Base-by-base conservation (phyloP, 192 early-diverging fungal genomes). In the Kickxella alabastrina region DNA sequence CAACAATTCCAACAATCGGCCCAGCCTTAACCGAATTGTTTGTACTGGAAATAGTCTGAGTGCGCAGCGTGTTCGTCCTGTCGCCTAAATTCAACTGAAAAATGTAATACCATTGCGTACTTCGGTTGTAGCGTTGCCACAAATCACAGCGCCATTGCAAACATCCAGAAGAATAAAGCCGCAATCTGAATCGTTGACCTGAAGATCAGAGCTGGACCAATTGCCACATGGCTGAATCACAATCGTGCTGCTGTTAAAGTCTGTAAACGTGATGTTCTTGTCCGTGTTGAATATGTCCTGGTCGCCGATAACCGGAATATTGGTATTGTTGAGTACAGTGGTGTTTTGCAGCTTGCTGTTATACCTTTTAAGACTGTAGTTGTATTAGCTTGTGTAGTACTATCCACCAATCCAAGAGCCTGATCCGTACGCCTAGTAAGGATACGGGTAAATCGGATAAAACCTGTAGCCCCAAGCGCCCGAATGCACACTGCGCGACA, bases 391-490 rank as follows among this genome's bases (percentile, higher is more conserved):
- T 14, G 22, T 23, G 10, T 50, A 26, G 39, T 75, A 75, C 6
- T 59, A 34, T 0, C 59, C 25, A 4, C 56, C 60, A 1, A 36
- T 13, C 41, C 34, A 75, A 15, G 12, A 25, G 27, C 71, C 71
- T n/a, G 46, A 38, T 9, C 64, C 71, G 27, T 75, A 75, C 15
- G 71, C 71, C 71, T 64, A 75, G 36, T 32, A 75, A 5, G 71
- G 71, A 19, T 75, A 75, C 8, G 71, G 71, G 28, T 55, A 75
- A 6, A 75, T 51, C 2, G 71, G 71, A 29, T 75, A 75, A 22
- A 51, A 75, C 9, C 71, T 64, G 28, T 75, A 75, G 15, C 71
- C 71, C 71, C 71, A 75, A 1, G 71, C 63, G 0, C 71, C 71
- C 25, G 64, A 50, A 43, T 75, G 67, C 25, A 29, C 15, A 3